Evolutionary conservation across 2,329 filamentous ascomycete species (phyloP), one percentile per base, ranked within the genome.

Genomic region (Pseudocercospora fijiensis): DNA sequence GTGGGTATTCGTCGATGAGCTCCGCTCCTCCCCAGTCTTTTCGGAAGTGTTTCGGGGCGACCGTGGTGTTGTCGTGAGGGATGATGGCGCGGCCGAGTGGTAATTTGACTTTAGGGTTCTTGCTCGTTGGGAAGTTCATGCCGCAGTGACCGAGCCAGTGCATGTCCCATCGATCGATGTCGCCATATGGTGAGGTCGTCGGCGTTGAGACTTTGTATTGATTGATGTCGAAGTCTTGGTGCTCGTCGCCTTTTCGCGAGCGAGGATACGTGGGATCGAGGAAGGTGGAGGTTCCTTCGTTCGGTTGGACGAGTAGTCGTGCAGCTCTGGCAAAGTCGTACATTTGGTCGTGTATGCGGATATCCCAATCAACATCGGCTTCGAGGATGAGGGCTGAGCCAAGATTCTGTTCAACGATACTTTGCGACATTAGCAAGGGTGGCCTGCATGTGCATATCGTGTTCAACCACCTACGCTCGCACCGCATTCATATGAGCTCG

Each of bases 301-400:
- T n/a, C 8, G 71, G 70, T 47, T 72, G 74, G 67, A 80, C 66
- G 10, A 80, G 67, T 24, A 76, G 70, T 62, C 77, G 77, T 11
- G 74, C 73, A 47, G 78, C 78, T 62, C 68, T 76, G 37, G 78
- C 78, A 37, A 79, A 72, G 37, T 67, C 65, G 13, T 62, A 56
- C 78, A 63, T 79, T 70, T 59, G 79, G 71, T 56, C 77, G 68
- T 71, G 79, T 60, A 81, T 76, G 49, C 76, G 78, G 26, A 80
- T 74, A 65, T 80, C 78, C 77, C 78, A 81, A 61, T 81, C 79
- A 33, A 78, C 76, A 62, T 81, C 79, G 66, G 80, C 78, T 71
- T 80, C 79, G 27, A 81, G 71, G 11, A 81, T 76, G 52, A 81
- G 74, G 0, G 78, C 79, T 0, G 78, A 79, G 57, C 67, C 77